Conservation (phyloP, 169 alveolate genomes). For the Plasmodium fragile region DNA sequence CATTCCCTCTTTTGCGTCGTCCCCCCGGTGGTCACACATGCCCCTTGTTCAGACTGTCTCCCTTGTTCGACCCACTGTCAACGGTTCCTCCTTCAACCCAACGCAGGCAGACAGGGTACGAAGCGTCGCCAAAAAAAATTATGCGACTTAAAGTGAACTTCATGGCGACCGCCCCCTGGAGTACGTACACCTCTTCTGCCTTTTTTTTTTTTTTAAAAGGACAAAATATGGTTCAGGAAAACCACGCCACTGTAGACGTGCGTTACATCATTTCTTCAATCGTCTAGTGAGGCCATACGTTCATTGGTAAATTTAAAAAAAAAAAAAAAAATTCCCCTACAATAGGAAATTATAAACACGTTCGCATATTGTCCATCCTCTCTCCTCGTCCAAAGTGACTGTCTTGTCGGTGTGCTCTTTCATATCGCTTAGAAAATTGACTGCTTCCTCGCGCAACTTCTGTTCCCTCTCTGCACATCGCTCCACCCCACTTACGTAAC, state of each 20-base stretch:
- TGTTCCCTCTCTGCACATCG: too few species aligned
- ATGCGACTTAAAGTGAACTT: background rate
- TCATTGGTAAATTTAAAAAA: background rate
- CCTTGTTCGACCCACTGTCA: background rate
- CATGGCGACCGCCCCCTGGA: background rate
- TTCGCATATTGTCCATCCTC: background rate
- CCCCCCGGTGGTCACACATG: background rate
- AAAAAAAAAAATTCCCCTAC: background rate
- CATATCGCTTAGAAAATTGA: background rate
- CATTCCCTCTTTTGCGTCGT: background rate
- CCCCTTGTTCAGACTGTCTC: background rate
- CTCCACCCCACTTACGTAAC: background rate
- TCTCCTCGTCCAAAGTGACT: background rate
- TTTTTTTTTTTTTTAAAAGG: background rate
- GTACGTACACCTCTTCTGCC: background rate
- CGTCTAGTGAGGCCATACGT: background rate
- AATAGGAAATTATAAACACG: background rate
- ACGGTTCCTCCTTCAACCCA: background rate
- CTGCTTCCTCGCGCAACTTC: background rate
- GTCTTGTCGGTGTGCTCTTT: background rate
- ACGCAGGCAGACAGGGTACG: too few species aligned
- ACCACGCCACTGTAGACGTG: background rate
- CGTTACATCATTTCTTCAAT: background rate
- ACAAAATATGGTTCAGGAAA: background rate
- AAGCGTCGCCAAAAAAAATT: background rate